Conservation (phyloP, 306 rosid species). For the Gastrolobium villosum region DNA sequence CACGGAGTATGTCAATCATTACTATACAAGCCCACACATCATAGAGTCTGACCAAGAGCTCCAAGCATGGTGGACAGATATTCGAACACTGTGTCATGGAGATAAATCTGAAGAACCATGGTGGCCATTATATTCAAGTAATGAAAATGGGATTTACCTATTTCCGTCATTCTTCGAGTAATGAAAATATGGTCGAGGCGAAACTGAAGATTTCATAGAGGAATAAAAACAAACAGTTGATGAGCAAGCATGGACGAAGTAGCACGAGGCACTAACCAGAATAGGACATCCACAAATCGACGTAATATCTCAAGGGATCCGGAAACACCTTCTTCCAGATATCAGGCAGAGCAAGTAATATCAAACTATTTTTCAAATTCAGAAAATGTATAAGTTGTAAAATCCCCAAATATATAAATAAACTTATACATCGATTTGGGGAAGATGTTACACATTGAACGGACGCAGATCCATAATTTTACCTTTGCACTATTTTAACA, state of each 20-base stretch:
- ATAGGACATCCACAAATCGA: constrained; percentile 68
- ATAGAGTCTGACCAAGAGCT: constrained; percentile 56
- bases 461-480: no score
- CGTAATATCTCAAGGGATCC: no score
- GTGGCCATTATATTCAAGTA: no score
- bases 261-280: constrained; percentile 22
- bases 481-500: no score
- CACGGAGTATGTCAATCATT: constrained; percentile 58
- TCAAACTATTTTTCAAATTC: no score
- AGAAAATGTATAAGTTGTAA: no score
- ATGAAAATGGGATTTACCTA: not conserved
- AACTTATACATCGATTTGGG: no score
- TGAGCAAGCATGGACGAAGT: constrained; percentile 19
- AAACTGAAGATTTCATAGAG: not conserved
- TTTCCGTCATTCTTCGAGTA: not conserved
- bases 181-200: not conserved
- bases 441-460: no score
- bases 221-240: constrained; percentile 52
- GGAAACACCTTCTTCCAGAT: no score
- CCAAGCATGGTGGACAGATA: constrained; percentile 67
- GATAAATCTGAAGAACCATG: constrained; percentile 59
- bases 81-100: constrained; percentile 51
- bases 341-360: no score
- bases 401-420: no score
- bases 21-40: constrained; percentile 49